phyloP scores from a whole-genome alignment of 129 eudicot species.

The Kitagawia praeruptora region DNA sequence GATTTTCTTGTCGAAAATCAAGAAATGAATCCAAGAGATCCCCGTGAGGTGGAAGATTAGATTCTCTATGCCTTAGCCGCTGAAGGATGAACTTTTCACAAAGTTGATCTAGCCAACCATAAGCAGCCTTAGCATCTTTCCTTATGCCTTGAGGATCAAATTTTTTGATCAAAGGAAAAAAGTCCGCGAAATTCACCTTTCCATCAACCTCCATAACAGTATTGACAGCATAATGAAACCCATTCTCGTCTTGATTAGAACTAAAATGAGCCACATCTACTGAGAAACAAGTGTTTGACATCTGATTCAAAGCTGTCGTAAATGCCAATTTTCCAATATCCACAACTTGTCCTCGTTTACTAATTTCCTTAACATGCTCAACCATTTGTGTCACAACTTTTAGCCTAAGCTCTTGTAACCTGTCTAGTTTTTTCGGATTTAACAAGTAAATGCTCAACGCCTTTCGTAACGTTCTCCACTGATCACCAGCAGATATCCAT shows the following conservation, averaged over 20 bases:
- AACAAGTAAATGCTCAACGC: not conserved
- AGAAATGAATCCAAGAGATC: constrained; percentile 22
- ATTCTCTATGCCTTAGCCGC: constrained; percentile 9
- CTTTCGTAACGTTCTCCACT: not conserved
- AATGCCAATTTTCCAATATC: not conserved
- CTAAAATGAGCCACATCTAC: constrained; percentile 9
- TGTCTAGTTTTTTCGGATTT: not conserved
- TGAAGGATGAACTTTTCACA: constrained; percentile 8
- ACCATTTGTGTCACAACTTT: not conserved
- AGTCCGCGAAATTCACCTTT: not conserved
- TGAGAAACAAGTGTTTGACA: constrained; percentile 1
- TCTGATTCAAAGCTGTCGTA: constrained; percentile 4
- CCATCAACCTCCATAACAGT: constrained; percentile 14
- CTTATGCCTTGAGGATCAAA: constrained; percentile 15
- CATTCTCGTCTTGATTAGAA: constrained; percentile 1
- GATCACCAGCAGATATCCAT: not conserved
- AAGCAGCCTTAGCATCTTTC: constrained; percentile 13
- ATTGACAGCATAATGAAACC: constrained; percentile 15
- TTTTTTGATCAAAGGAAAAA: constrained; percentile 6
- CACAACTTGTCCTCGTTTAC: not conserved
- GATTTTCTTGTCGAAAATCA: constrained; percentile 14
- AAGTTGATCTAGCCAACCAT: constrained; percentile 18
- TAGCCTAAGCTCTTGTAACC: not conserved
- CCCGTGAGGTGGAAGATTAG: constrained; percentile 10
- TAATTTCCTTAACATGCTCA: not conserved